phyloP scores from a whole-genome alignment of 306 rosid species.

The Sesbania bispinosa region DNA sequence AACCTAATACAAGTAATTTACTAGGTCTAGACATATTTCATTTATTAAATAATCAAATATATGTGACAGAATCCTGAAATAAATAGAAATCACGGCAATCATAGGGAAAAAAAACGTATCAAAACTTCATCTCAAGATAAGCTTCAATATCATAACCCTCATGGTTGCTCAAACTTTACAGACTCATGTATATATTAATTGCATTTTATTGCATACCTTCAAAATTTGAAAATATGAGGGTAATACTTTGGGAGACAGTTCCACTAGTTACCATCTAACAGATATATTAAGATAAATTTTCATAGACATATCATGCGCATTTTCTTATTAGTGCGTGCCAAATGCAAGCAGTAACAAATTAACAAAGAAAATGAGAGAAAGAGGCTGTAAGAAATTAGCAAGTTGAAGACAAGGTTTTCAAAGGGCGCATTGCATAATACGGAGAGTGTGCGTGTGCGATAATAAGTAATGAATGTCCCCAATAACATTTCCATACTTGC shows the following conservation, averaged over 20 bases:
- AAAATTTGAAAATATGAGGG: background rate
- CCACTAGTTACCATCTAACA: background rate
- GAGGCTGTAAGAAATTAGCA: background rate
- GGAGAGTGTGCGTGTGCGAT: background rate
- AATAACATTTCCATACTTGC: slow-evolving; percentile 54
- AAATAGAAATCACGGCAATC: background rate
- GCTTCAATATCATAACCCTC: background rate
- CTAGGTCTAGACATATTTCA: background rate
- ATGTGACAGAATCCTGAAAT: background rate
- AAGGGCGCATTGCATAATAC: slow-evolving; percentile 4
- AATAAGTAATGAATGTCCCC: background rate
- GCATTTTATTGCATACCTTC: background rate
- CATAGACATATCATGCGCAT: background rate
- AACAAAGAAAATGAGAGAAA: slow-evolving; percentile 1
- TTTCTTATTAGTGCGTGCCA: background rate
- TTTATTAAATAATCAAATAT: background rate
- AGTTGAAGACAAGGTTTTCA: slow-evolving; percentile 6
- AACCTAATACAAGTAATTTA: slow-evolving; percentile 10
- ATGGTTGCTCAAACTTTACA: slow-evolving; percentile 12
- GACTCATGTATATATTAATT: too few relatives aligned
- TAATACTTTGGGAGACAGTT: background rate
- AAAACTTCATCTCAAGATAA: slow-evolving; percentile 9
- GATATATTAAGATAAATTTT: background rate
- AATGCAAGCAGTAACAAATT: slow-evolving; percentile 13
- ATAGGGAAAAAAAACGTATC: too few relatives aligned